Percentiles rank a stretch among this genome's conserved stretches.
These are phyloP conservation scores for Boletellus emodensis DNA, from an alignment of 768 basidiomycete species.

Conservation along the genomic window DNA sequence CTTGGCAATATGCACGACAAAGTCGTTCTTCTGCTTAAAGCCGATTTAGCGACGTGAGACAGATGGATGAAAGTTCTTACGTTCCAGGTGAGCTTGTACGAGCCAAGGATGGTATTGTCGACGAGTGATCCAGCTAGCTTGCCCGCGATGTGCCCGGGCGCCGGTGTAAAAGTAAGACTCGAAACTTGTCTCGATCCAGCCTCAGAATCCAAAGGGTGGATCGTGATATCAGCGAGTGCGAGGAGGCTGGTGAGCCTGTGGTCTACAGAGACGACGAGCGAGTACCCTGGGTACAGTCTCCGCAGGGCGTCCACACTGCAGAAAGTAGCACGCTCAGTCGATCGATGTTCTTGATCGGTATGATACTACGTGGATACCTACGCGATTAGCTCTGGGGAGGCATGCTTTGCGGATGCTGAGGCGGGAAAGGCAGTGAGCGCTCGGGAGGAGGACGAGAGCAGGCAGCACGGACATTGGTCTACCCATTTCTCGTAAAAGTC, in stretches of 20 bases:
- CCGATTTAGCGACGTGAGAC: conserved; percentile 1
- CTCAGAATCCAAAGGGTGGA: conserved; percentile 45
- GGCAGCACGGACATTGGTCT: conserved; percentile 41
- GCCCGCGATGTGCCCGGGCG: conserved; percentile 35
- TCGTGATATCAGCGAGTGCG: conserved; percentile 45
- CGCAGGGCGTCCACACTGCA: conserved; percentile 46
- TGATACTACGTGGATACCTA: conserved; percentile 22
- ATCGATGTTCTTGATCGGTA: conserved; percentile 3
- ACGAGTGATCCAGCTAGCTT: conserved; percentile 49
- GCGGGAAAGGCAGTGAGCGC: conserved; percentile 1
- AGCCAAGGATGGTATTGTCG: conserved; percentile 50
- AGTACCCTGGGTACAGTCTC: conserved; percentile 58
- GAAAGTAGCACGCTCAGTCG: background rate
- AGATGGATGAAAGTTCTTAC: conserved; percentile 32
- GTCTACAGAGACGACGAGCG: conserved; percentile 52
- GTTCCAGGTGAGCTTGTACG: conserved; percentile 56
- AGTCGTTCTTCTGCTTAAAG: conserved; percentile 47
- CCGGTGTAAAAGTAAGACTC: conserved; percentile 45
- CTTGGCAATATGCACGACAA: conserved; percentile 47
- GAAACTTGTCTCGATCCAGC: conserved; percentile 46
- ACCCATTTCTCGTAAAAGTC: conserved; percentile 51
- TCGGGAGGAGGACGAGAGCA: background rate
- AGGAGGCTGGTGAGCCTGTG: conserved; percentile 44
- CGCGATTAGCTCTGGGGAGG: conserved; percentile 44
- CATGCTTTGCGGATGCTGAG: conserved; percentile 51